These are phyloP conservation scores for Cornus kousa DNA, from an alignment of 148 eudicot genomes.

Conservation along the genomic window DNA sequence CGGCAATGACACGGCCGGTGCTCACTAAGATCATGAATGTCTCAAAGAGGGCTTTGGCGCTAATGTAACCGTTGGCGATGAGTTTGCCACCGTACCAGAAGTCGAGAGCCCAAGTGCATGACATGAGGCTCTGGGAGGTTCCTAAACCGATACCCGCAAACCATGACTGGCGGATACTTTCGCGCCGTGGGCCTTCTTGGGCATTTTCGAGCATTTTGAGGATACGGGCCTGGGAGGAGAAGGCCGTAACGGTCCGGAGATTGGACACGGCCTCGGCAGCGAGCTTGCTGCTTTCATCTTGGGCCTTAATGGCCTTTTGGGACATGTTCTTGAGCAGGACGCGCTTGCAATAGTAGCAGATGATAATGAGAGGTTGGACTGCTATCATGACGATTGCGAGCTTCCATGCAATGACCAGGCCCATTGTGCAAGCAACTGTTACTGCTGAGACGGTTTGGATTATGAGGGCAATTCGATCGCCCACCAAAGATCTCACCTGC, in stretches of 20 bases:
- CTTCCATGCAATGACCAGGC: slow-evolving; percentile 72
- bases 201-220: slow-evolving; percentile 66
- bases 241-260: slow-evolving; percentile 72
- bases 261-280: slow-evolving; percentile 88
- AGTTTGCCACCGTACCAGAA: slow-evolving; percentile 89
- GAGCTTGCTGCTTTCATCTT: slow-evolving; percentile 64
- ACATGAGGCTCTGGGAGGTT: slow-evolving; percentile 53
- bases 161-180: slow-evolving; percentile 75
- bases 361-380: slow-evolving; percentile 66
- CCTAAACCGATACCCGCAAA: slow-evolving; percentile 80
- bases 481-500: slow-evolving; percentile 85
- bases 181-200: slow-evolving; percentile 65
- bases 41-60: slow-evolving; percentile 53
- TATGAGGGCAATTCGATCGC: slow-evolving; percentile 73
- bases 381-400: slow-evolving; percentile 80
- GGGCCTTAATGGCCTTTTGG: slow-evolving; percentile 66
- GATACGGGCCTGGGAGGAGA: slow-evolving; percentile 68
- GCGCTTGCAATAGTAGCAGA: slow-evolving; percentile 56
- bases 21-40: slow-evolving; percentile 81
- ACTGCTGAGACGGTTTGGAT: slow-evolving; percentile 82
- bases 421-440: slow-evolving; percentile 70
- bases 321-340: slow-evolving; percentile 77
- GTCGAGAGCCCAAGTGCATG: slow-evolving; percentile 68
- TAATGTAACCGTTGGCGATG: slow-evolving; percentile 47
- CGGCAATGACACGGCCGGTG: slow-evolving; percentile 85